Percentiles rank a stretch among this genome's conserved stretches.
Conservation (phyloP, 345 rosid genomes). For the Eutrema yunnanense region DNA sequence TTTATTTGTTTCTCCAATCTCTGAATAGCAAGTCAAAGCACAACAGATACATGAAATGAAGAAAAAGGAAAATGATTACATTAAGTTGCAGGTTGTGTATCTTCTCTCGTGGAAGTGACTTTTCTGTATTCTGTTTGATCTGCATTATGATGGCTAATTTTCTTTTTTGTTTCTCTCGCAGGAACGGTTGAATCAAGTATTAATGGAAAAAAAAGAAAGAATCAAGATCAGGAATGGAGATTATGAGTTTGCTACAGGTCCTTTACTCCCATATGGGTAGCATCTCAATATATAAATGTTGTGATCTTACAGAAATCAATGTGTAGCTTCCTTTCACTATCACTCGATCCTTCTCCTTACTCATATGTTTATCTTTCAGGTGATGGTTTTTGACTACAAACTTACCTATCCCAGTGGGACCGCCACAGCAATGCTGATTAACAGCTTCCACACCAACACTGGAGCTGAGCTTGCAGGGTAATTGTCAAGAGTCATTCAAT, state of each 20-base stretch:
- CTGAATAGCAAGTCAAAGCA: no score
- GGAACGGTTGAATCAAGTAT: conserved; percentile 92
- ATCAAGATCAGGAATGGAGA: neutral
- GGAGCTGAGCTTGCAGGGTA: conserved; percentile 97
- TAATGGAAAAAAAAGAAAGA: conserved; percentile 97
- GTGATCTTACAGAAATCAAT: neutral
- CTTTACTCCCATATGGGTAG: conserved; percentile 31
- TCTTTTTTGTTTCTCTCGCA: conserved; percentile 15
- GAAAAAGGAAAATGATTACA: no score
- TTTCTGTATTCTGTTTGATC: neutral
- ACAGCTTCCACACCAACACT: conserved; percentile 78
- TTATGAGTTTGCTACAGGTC: no score
- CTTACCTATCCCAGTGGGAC: conserved; percentile 97
- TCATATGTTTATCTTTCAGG: conserved; percentile 33
- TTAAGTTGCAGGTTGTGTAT: no score
- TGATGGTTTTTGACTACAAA: conserved; percentile 86
- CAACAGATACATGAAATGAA: no score
- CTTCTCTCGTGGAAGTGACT: no score
- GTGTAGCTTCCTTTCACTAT: neutral
- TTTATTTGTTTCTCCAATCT: no score
- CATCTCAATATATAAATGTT: neutral
- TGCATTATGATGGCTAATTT: neutral
- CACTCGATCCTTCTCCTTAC: neutral
- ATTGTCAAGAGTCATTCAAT: conserved; percentile 6
- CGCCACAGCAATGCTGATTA: conserved; percentile 91